Base-by-base conservation (phyloP, 805 yeast genomes). In the Lachancea quebecensis region DNA sequence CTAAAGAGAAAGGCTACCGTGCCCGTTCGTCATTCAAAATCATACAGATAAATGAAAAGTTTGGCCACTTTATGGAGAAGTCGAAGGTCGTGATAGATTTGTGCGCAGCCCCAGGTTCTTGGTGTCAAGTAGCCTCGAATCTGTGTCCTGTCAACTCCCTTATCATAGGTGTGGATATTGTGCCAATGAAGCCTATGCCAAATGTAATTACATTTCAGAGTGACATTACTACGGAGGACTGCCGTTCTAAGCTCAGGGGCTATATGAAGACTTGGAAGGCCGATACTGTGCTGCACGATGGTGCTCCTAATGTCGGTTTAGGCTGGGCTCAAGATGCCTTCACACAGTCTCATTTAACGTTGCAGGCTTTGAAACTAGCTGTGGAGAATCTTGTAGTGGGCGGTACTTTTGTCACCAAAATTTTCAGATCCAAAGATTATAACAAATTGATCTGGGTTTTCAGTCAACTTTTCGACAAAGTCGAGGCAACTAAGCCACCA, bases 281-380 rank as follows among this genome's bases (percentile, higher is more conserved):
- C 1, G 98, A 93, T 62, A 87, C 95, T 0, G 98, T 93, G 15
- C 71, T 93, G 61, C 99, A 93, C 68, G 99, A 93, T 75, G 99
- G 99, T 82, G 99, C 99, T 27, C 99, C 99, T 28, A 93, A 93
- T 61, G 98, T 93, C 57, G 99, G 99, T 82, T 75, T 93, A 60
- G 95, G 96, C n/a, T 93, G 99, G 99, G 93, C 86, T 16, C 99
- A 93, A 67, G 99, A 93, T 79, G 99, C 99, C 1, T 93, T 87
- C 69, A 88, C 98, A 1, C 99, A 93, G 70, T 88, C 96, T 25
- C 98, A 91, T 62, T 79, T 93, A 56, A 95, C 96, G 28, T 72
- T 93, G 54, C 96, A 90, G 70, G 95, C 98, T 29, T 73, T 93
- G 59, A 88, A 83, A 64, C 73, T 93, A 49, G 99, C 99, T 0